Evolutionary conservation across 2,329 filamentous ascomycete species (phyloP), one percentile per base, ranked within the genome.

Genomic region (Lanzia echinophila): DNA sequence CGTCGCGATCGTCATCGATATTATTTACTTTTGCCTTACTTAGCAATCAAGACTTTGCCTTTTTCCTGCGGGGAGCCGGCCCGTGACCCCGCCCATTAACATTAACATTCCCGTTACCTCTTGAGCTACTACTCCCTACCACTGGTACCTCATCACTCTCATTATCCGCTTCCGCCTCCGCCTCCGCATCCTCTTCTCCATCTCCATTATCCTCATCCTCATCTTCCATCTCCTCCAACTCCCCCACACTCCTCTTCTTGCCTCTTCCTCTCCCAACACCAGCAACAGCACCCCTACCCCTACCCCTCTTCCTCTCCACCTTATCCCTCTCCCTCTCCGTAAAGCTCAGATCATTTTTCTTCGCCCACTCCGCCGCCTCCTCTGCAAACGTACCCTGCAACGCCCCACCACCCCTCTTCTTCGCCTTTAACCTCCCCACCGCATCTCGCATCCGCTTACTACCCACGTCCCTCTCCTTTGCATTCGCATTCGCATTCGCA

Each of bases 381-480:
- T 69, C 65, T 1, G 58, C 65, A 57, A 67, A 65, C 1, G 66
- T 68, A 2, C 41, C 50, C 15, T 31, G 43, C 22, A 38, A 28
- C 34, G 28, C 41, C 2, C 31, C 54, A n/a, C 31, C 54, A n/a
- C 32, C 36, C 3, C 53, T 58, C 48, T 64, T 69, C 57, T 79
- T 78, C 28, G 78, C 75, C 58, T 82, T 81, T 53, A 95, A 73
- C 67, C 77, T 82, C 54, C 79, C 79, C 53, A 94, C 82, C 0
- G 89, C 89, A 52, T 82, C 84, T 43, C 82, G 83, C 86, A 95
- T 87, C 55, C 87, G 79, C 69, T 88, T 86, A 65, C 86, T 91
- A 36, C 80, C 82, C 56, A 72, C 77, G 24, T 73, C 70, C 53
- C 75, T 81, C 58, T 84, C 83, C 53, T 87, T 78, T 0, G 77